Conservation (phyloP, 441 rosid species). For the Populus tomentosa region DNA sequence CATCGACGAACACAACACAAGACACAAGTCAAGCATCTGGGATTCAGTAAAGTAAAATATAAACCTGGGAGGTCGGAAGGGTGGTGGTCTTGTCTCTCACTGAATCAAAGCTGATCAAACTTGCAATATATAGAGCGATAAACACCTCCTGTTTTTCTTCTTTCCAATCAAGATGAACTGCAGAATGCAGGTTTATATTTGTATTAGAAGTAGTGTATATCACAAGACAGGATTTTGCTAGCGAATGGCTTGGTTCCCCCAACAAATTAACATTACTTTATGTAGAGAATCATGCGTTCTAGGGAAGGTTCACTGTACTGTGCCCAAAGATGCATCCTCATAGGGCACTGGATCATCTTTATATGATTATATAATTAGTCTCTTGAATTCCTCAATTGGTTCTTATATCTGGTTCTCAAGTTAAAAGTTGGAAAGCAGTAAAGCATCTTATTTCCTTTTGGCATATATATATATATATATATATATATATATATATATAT, state of each 20-base stretch:
- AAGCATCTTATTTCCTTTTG: background rate
- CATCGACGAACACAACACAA: background rate
- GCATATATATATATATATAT: too few relatives aligned
- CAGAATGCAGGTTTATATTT: too few relatives aligned
- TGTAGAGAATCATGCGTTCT: constrained; percentile 6
- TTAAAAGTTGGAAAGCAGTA: background rate
- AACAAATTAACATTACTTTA: background rate
- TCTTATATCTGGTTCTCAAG: background rate
- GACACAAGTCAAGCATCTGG: background rate
- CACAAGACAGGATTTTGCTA: too few relatives aligned
- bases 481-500: too few relatives aligned
- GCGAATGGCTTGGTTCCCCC: background rate
- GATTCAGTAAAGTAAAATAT: background rate
- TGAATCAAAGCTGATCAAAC: background rate
- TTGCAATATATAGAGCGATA: background rate
- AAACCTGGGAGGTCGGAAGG: background rate
- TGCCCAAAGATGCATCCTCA: background rate
- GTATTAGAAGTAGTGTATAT: too few relatives aligned
- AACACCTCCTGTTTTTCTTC: background rate
- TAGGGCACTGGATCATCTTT: constrained; percentile 11
- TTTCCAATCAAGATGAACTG: too few relatives aligned
- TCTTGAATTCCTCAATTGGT: constrained; percentile 8
- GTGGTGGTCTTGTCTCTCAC: background rate
- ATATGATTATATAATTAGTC: background rate
- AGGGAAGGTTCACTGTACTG: constrained; percentile 19